Evolutionary conservation across 2,329 filamentous ascomycete species (phyloP).

Genomic region (Lachnellula arida): DNA sequence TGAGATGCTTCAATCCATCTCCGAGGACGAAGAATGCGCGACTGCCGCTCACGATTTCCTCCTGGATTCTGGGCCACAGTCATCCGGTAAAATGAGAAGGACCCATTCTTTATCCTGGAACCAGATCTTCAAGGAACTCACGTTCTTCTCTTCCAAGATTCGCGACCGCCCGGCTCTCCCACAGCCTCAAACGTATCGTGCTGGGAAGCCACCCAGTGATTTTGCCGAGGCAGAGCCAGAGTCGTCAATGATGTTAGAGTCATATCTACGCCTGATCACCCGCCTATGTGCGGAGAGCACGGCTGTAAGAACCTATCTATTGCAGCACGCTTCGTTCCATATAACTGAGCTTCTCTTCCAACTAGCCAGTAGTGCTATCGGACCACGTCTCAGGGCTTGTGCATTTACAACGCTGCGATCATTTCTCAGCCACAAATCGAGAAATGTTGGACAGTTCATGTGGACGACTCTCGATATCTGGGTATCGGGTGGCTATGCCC

Average conservation of each 20-base stretch:
- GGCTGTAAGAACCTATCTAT: constrained; percentile 66
- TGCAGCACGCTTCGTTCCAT: constrained; percentile 60
- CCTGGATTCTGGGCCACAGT: constrained; percentile 73
- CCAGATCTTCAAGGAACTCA: constrained; percentile 86
- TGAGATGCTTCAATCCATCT: constrained; percentile 88
- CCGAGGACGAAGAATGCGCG: constrained; percentile 76
- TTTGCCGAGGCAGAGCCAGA: constrained; percentile 82
- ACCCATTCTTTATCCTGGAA: constrained; percentile 85
- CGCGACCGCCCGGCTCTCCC: constrained; percentile 62
- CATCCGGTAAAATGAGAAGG: constrained; percentile 73
- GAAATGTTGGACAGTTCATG: constrained; percentile 63
- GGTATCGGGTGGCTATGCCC: constrained; percentile 58
- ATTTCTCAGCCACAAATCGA: constrained; percentile 69
- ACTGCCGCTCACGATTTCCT: constrained; percentile 84
- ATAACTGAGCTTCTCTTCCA: constrained; percentile 72
- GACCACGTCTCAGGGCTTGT: constrained; percentile 73
- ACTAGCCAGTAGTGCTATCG: constrained; percentile 71
- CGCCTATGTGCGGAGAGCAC: constrained; percentile 74
- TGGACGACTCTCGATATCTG: constrained; percentile 80
- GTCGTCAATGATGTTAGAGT: constrained; percentile 93
- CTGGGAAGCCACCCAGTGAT: constrained; percentile 57
- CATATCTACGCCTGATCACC: constrained; percentile 82
- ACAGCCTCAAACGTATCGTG: constrained; percentile 50
- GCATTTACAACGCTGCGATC: constrained; percentile 75
- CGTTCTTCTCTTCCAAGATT: constrained; percentile 75